Conservation (phyloP, 345 rosid species). For the Aquilaria yunnanensis region DNA sequence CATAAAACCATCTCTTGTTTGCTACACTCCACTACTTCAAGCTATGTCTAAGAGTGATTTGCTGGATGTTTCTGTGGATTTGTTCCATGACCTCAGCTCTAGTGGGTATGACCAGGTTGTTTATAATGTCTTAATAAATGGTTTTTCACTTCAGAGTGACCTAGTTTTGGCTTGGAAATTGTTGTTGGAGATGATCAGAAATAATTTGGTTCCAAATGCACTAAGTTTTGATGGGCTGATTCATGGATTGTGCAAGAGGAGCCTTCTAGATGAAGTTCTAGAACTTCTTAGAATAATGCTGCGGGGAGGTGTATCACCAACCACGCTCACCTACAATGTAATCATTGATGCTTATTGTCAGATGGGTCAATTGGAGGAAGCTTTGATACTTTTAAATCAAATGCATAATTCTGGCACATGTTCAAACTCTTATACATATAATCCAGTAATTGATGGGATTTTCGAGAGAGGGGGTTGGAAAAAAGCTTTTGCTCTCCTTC, state of each 20-base stretch:
- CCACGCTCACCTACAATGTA: constrained; percentile 32
- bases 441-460: constrained; percentile 29
- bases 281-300: constrained; percentile 29
- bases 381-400: constrained; percentile 28
- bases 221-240: constrained; percentile 26
- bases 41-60: constrained; percentile 30
- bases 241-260: constrained; percentile 38
- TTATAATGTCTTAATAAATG: constrained; percentile 32
- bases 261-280: constrained; percentile 32
- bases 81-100: constrained; percentile 25
- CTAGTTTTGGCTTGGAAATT: constrained; percentile 32
- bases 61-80: constrained; percentile 16
- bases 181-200: constrained; percentile 30
- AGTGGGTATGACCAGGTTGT: constrained; percentile 29
- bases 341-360: constrained; percentile 28
- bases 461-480: constrained; percentile 24
- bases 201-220: constrained; percentile 25
- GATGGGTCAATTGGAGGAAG: constrained; percentile 26
- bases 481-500: constrained; percentile 41
- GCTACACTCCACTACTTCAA: constrained; percentile 27
- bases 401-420: constrained; percentile 26
- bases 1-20: constrained; percentile 35
- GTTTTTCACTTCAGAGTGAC: constrained; percentile 29
- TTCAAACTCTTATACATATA: constrained; percentile 37
- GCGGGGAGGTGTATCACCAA: constrained; percentile 26